phyloP scores from a whole-genome alignment of 306 rosid species.

The Clitoria ternatea region DNA sequence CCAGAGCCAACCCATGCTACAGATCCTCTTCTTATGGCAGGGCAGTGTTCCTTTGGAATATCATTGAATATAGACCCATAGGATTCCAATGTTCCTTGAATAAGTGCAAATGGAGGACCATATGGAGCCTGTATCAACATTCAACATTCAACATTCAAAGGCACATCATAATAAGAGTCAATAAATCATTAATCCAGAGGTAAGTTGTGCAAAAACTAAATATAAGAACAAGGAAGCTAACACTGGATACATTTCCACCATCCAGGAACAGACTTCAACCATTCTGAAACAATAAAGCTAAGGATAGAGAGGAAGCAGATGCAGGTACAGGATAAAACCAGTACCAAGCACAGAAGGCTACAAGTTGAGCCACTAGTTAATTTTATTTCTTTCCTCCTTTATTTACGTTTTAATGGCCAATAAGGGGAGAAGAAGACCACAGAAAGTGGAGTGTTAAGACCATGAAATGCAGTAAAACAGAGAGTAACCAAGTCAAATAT shows the following conservation, averaged over 20 bases:
- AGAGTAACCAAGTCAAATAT: not conserved
- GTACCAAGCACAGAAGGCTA: not conserved
- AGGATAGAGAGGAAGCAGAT: not conserved
- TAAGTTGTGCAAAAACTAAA: not conserved
- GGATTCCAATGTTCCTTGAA: slow-evolving; percentile 51
- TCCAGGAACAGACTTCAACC: not conserved
- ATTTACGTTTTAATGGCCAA: not conserved
- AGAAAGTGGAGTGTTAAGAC: not conserved
- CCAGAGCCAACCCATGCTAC: slow-evolving; percentile 86
- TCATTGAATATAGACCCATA: slow-evolving; percentile 30
- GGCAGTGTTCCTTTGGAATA: slow-evolving; percentile 44
- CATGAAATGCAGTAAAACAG: not conserved
- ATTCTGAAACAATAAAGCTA: not conserved
- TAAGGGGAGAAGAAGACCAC: not conserved
- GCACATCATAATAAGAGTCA: not conserved
- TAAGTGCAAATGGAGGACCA: slow-evolving; percentile 49
- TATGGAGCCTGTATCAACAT: slow-evolving; percentile 35
- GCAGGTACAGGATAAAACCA: not conserved
- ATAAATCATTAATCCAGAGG: not conserved
- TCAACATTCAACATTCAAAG: slow-evolving; percentile 22
- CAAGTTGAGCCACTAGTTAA: not conserved
- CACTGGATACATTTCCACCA: not conserved
- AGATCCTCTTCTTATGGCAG: slow-evolving; percentile 57
- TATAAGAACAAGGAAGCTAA: not conserved
- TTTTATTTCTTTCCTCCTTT: not conserved